Base-by-base conservation (phyloP, 2,329 filamentous ascomycete genomes). In the Dissoconium aciculare region DNA sequence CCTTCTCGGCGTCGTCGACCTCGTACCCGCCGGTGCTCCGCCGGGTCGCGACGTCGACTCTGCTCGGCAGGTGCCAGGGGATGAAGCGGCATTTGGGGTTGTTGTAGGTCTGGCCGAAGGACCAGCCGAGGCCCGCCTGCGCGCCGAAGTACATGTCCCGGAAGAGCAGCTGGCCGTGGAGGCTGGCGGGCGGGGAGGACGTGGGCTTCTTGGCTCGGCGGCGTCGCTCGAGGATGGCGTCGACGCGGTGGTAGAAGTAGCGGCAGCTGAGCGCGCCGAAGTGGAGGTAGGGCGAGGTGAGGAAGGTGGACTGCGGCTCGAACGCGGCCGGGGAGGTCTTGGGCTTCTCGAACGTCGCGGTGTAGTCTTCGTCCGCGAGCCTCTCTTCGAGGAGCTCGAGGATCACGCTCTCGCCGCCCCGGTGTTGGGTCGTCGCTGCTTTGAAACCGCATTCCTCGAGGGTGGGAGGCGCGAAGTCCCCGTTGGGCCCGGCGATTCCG, bases 91-190 rank as follows among this genome's bases (percentile, higher is more conserved):
- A 76, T 39, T 75, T 57, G 0, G 64, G 52, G 44, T 85, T 85
- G 19, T 68, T 67, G 28, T 67, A 58, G 1, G 74, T 75, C 44
- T 80, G 76, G 1, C 57, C 62, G 42, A 81, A 84, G 0, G 58
- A 45, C 17, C 66, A 60, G 0, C 78, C 78, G 1, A 83, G 57
- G 0, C 69, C 64, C 1, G 78, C 76, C 49, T 85, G 78, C 0
- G 78, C 78, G 10, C 69, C 78, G 43, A 85, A 84, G 53, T 84
- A 85, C 79, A 85, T 85, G 49, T 85, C 79, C 11, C 79, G 66
- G 51, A 85, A 85, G 8, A 83, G 59, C 1, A 85, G 55, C 43
- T 85, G 79, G 3, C 79, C 79, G 0, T 67, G 73, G 11, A 85
- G 53, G 37, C 71, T 78, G n/a, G 70, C 71, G 0, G 79, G 79